Evolutionary conservation across 441 rosid genomes (phyloP), one percentile per base, ranked within the genome.

Genomic region (Adansonia madagascariensis): DNA sequence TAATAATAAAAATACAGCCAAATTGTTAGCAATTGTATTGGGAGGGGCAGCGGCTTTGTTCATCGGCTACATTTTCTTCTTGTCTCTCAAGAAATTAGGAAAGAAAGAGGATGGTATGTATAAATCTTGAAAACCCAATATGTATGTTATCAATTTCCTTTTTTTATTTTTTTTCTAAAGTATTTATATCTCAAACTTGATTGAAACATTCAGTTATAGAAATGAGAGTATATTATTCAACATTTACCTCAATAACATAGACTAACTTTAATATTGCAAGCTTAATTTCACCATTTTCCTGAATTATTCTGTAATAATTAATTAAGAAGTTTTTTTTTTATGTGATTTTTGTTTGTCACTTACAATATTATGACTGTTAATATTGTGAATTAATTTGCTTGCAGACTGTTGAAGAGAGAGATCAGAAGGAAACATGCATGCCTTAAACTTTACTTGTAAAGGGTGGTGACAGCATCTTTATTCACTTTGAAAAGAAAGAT

Each of bases 21-120:
- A 85, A 77, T 71, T 69, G 8, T 39, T 87, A 62, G 98, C 97
- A 67, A 87, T 92, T 56, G 87, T 85, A 47, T 20, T 91, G 83
- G 98, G 98, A 86, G 95, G 73, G 66, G 89, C 75, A 27, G 95
- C 81, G 9, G 91, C 86, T 70, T 47, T 92, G 79, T 64, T 62
- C 70, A 55, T 81, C 60, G 88, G 79, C 44, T 83, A 85, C 11
- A 39, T 89, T 6, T 71, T 89, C n/a, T 53, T 87, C 12, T 39
- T 73, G 80, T 67, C 83, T 41, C 46, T 89, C 74, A 87, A 76
- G 79, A 82, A 86, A 9, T 47, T 53, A 17, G 75, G 86, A 49
- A 79, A 76, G 22, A 87, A 89, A 61, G 95, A 86, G 57, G 89
- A 86, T 62, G 86, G 84, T 85, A 64, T 55, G 75, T 70, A 24